These are phyloP conservation scores for Calonectria pseudoreteaudii DNA, from an alignment of 2,329 filamentous ascomycete species.

Conservation along the genomic window DNA sequence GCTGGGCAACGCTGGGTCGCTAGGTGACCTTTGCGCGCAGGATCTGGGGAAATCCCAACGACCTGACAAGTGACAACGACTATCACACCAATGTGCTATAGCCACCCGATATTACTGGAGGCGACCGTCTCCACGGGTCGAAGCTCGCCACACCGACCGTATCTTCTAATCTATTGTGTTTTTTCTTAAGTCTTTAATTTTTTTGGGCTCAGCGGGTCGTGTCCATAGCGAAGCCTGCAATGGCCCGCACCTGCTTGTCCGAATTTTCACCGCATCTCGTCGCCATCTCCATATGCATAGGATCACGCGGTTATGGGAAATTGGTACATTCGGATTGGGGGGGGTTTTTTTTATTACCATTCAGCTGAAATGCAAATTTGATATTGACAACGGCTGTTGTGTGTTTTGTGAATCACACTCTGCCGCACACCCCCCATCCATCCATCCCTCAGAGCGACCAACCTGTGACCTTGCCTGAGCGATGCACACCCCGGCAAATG, in stretches of 20 bases:
- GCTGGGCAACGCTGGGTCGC: conserved; percentile 21
- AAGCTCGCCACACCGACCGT: neutral
- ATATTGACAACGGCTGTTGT: conserved; percentile 12
- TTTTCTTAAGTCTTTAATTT: neutral
- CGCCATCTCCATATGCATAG: conserved; percentile 1
- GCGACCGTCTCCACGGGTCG: neutral
- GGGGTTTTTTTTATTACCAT: conserved; percentile 12
- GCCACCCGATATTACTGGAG: neutral
- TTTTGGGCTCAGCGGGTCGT: neutral
- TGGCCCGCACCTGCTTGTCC: neutral
- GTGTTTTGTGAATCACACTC: conserved; percentile 14
- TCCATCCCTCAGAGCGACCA: neutral
- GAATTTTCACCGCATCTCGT: neutral
- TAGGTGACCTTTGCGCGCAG: conserved; percentile 25
- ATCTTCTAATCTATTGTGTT: neutral
- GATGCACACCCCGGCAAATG: conserved; percentile 11
- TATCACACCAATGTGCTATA: conserved; percentile 15
- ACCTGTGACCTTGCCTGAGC: conserved; percentile 5
- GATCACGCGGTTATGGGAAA: conserved; percentile 11
- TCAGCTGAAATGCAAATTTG: conserved; percentile 6
- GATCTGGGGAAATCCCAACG: conserved; percentile 15
- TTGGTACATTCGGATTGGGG: neutral
- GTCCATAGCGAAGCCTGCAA: neutral
- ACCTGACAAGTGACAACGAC: conserved; percentile 9
- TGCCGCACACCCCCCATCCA: neutral